A percentile compares a stretch with the other conserved stretches of the same genome.
Conservation (phyloP, 169 alveolate genomes). For the Eimeria necatrix region DNA sequence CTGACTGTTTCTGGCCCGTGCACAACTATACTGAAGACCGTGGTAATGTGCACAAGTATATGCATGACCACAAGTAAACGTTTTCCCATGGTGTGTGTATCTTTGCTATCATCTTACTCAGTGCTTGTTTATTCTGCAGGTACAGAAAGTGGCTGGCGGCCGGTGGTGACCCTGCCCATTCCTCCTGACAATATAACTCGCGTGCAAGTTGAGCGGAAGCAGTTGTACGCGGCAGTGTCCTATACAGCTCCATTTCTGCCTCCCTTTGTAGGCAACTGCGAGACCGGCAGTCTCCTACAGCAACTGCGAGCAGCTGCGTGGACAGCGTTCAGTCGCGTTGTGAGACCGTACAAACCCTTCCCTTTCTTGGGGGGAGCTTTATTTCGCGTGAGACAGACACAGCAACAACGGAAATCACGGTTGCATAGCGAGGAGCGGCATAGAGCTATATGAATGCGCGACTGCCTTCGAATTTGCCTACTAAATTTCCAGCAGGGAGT, state of each 20-base stretch:
- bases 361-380: conserved; percentile 11
- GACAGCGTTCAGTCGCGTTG: conserved; percentile 11
- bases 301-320: conserved; percentile 42
- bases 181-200: conserved; percentile 34
- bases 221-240: conserved; percentile 46
- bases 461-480: too few relatives aligned
- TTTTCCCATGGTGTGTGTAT: too few relatives aligned
- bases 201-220: neutral
- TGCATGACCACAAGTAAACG: too few relatives aligned
- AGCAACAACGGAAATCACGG: neutral
- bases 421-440: too few relatives aligned
- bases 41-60: too few relatives aligned
- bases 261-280: conserved; percentile 8
- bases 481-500: too few relatives aligned
- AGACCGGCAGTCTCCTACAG: neutral
- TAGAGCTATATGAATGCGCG: too few relatives aligned
- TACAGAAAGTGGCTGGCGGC: neutral
- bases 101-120: too few relatives aligned
- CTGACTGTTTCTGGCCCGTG: too few relatives aligned
- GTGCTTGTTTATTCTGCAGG: neutral
- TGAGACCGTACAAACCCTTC: conserved; percentile 17
- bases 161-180: neutral
- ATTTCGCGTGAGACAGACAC: neutral
- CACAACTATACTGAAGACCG: too few relatives aligned
- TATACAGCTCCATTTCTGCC: conserved; percentile 36